These are phyloP conservation scores for Claviceps fusiformis DNA, from an alignment of 2,329 filamentous ascomycete species.

Conservation along the genomic window DNA sequence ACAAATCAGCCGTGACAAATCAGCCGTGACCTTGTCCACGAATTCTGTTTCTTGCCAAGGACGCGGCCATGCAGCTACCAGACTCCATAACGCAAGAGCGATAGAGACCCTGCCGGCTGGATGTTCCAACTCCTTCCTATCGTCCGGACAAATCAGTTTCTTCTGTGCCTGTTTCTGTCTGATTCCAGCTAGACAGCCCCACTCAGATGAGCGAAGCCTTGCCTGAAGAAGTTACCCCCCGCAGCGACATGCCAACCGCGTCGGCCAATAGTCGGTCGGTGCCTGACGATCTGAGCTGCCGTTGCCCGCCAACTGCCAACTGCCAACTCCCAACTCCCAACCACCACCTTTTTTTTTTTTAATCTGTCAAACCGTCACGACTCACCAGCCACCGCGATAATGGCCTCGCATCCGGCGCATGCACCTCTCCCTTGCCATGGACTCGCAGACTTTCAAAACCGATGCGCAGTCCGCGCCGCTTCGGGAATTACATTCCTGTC, in stretches of 20 bases:
- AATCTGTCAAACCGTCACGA: not conserved
- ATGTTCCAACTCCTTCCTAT: not conserved
- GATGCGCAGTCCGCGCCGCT: not conserved
- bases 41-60: no score
- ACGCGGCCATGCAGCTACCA: no score
- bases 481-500: not conserved
- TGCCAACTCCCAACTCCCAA: not conserved
- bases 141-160: not conserved
- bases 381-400: constrained; percentile 6
- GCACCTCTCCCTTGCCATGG: not conserved
- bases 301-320: not conserved
- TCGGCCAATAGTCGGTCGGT: not conserved
- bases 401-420: not conserved
- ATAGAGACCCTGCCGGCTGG: no score
- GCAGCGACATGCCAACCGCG: not conserved
- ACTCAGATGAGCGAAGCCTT: not conserved
- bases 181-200: not conserved
- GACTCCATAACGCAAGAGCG: no score
- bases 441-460: not conserved
- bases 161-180: not conserved
- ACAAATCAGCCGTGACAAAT: no score
- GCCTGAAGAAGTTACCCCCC: not conserved
- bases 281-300: not conserved
- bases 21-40: no score
- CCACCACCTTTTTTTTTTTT: constrained; percentile 1